Conservation (phyloP, 192 early-diverging fungal species). For the Umbelopsis ramanniana region DNA sequence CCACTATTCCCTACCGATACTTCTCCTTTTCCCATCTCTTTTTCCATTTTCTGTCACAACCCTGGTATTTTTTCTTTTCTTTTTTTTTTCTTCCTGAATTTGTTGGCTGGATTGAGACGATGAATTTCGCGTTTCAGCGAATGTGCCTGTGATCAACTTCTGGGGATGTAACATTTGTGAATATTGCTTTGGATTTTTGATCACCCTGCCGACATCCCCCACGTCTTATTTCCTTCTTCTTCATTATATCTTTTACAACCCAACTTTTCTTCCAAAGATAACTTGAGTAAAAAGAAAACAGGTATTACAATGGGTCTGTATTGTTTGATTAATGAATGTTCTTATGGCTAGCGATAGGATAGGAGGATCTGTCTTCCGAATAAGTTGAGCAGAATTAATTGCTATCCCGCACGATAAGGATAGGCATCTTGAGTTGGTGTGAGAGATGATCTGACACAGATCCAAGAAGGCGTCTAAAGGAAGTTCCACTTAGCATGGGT, state of each 20-base stretch:
- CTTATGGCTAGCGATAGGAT: too few species aligned
- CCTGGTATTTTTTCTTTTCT: background rate
- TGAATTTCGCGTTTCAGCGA: background rate
- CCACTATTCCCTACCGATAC: background rate
- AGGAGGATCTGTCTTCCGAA: too few species aligned
- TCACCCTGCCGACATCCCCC: background rate
- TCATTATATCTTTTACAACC: background rate
- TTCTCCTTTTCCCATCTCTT: background rate
- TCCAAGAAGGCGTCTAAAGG: conserved; percentile 26
- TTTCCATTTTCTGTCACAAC: background rate
- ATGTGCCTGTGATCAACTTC: background rate
- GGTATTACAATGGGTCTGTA: too few species aligned
- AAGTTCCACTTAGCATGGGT: background rate
- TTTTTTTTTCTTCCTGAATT: background rate
- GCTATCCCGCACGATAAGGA: conserved; percentile 25
- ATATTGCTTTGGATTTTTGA: background rate
- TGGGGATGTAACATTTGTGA: background rate
- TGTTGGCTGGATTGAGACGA: background rate
- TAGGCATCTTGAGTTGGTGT: conserved; percentile 26
- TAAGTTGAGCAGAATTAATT: background rate
- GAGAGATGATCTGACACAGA: conserved; percentile 32
- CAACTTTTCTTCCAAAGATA: too few species aligned
- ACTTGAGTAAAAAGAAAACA: too few species aligned
- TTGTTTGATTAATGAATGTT: too few species aligned
- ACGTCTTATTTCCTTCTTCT: background rate